These are phyloP conservation scores for Cystofilobasidium ferigula DNA, from an alignment of 768 basidiomycete genomes.

Conservation along the genomic window DNA sequence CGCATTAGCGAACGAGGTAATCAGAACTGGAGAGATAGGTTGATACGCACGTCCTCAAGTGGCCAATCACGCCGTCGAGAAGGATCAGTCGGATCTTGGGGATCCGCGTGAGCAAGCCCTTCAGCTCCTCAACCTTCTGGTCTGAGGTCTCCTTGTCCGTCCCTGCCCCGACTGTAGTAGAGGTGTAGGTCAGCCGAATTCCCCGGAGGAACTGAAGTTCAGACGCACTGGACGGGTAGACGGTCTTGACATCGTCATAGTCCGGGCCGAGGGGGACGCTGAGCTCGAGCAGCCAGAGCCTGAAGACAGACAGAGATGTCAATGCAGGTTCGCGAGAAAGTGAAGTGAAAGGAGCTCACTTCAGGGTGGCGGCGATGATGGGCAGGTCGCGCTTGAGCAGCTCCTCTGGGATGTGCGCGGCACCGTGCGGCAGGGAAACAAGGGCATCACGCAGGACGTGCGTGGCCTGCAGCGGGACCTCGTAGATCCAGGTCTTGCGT, in stretches of 20 bases:
- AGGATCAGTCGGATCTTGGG: conserved; percentile 21
- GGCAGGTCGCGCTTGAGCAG: conserved; percentile 21
- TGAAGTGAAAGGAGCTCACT: background rate
- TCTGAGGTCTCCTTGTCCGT: background rate
- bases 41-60: conserved; percentile 11
- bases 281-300: conserved; percentile 22
- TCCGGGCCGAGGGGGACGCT: conserved; percentile 15
- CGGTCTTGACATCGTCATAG: conserved; percentile 18
- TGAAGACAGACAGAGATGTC: background rate
- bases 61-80: conserved; percentile 17
- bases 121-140: conserved; percentile 17
- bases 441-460: conserved; percentile 17
- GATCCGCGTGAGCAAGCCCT: conserved; percentile 14
- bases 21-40: background rate
- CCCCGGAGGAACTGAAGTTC: background rate
- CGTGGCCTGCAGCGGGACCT: conserved; percentile 18
- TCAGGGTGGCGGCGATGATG: conserved; percentile 15
- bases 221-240: conserved; percentile 23
- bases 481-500: conserved; percentile 24
- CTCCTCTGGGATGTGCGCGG: background rate
- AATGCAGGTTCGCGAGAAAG: too few relatives aligned
- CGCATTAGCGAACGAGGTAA: background rate
- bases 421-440: conserved; percentile 1
- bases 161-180: background rate
- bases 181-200: too few relatives aligned